Evolutionary conservation across 2,329 filamentous ascomycete genomes (phyloP).

Genomic region (Aspergillus thermomutatus): DNA sequence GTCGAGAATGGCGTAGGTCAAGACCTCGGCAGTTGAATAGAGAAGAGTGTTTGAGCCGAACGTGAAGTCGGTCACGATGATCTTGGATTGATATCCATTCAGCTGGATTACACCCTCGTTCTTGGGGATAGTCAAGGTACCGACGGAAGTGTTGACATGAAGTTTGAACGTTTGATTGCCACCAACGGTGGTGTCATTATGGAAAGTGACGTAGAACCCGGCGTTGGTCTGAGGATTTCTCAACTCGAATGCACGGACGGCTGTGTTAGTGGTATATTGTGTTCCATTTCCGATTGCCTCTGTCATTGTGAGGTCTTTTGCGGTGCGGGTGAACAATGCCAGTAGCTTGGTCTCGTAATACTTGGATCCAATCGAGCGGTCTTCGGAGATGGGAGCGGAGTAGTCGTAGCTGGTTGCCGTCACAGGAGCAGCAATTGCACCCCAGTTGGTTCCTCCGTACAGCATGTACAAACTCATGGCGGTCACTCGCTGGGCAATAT

Average conservation of each 20-base stretch:
- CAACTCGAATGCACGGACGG: constrained; percentile 54
- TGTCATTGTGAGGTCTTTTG: constrained; percentile 55
- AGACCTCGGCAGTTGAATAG: constrained; percentile 55
- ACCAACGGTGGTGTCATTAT: constrained; percentile 51
- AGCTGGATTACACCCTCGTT: constrained; percentile 49
- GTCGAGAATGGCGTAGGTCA: constrained; percentile 51
- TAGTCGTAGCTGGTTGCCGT: constrained; percentile 64
- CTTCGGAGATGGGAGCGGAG: constrained; percentile 59
- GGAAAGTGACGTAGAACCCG: constrained; percentile 59
- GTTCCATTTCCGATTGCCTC: constrained; percentile 50
- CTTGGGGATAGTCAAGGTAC: constrained; percentile 53
- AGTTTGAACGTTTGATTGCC: constrained; percentile 54
- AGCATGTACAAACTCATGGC: constrained; percentile 63
- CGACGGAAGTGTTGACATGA: constrained; percentile 54
- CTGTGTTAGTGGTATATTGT: constrained; percentile 50
- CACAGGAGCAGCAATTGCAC: constrained; percentile 55
- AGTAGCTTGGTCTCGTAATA: constrained; percentile 63
- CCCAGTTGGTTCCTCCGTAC: constrained; percentile 64
- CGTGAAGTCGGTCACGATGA: constrained; percentile 58
- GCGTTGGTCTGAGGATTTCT: constrained; percentile 57
- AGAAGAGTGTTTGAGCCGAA: constrained; percentile 52
- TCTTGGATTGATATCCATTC: constrained; percentile 61
- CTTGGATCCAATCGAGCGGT: constrained; percentile 56
- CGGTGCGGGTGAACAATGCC: constrained; percentile 57
- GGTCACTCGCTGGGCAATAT: constrained; percentile 58